A percentile compares a stretch with the other conserved stretches of the same genome.
phyloP scores from a whole-genome alignment of 2,329 filamentous ascomycete species.

The Clarireedia paspali region DNA sequence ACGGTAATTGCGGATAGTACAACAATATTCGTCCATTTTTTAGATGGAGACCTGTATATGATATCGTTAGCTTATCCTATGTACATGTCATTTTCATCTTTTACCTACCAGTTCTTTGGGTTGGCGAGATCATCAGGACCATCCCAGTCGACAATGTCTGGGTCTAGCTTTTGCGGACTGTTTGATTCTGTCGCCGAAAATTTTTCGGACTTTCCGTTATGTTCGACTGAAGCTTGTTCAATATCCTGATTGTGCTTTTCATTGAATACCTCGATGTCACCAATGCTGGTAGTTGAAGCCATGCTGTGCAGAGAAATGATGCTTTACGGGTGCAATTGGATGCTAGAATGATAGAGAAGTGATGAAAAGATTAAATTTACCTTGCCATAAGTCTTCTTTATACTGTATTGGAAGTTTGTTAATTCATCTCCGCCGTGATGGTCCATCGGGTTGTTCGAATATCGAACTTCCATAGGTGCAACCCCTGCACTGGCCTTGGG shows the following conservation, averaged over 20 bases:
- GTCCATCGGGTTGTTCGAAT: no score
- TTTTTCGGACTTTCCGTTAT: constrained; percentile 35
- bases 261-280: constrained; percentile 31
- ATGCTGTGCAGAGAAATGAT: background rate
- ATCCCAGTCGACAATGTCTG: constrained; percentile 9
- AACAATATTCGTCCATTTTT: constrained; percentile 15
- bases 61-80: background rate
- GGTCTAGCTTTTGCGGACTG: background rate
- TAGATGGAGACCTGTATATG: constrained; percentile 2
- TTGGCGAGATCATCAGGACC: constrained; percentile 11
- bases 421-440: no score
- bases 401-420: no score
- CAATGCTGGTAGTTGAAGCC: background rate
- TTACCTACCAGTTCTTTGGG: constrained; percentile 12
- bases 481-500: no score
- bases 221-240: constrained; percentile 32
- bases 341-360: no score
- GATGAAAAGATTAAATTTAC: no score
- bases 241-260: background rate
- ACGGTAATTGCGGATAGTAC: constrained; percentile 16
- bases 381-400: no score
- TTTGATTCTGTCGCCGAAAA: constrained; percentile 28
- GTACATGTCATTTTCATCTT: background rate
- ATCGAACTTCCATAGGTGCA: no score
- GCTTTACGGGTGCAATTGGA: background rate